Base-by-base conservation (phyloP, 1,139 yeast species). In the Kodamaea derodonti region DNA sequence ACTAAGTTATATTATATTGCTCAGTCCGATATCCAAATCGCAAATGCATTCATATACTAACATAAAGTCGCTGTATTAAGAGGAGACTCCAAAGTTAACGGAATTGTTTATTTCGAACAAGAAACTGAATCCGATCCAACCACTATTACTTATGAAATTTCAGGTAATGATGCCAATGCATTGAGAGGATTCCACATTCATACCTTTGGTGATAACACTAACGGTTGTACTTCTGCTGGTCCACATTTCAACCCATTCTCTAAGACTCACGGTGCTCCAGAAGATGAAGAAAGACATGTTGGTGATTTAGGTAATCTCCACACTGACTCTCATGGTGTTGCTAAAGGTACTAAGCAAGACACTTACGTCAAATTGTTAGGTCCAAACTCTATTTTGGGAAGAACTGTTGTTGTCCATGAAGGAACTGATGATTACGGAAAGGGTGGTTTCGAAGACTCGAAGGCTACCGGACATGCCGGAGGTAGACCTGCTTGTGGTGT, bases 401-500 rank as follows among this genome's bases (percentile, higher is more conserved):
- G 98, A 78, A 83, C 97, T 47, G 92, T 92, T 46, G 97, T 92
- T 53, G 83, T 92, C 47, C 98, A 92, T 69, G 88, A 78, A 44
- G 98, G 97, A 55, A 73, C 79, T 51, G 98, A 92, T 61, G 98
- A 92, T 62, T 82, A 87, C 60, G 98, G 98, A 60, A 83, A 85
- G 75, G 97, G 97, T 63, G 96, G 92, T 40, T 81, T 82, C 61
- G 84, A 85, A 46, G 97, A 90, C 67, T 87, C 97, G 45, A 76
- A 84, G 71, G 87, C 85, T 73, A 92, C 97, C 49, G 98, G 98
- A 70, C 90, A 92, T 60, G 97, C 98, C 43, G 97, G 98, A 62
- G 92, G 84, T 52, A 87, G 98, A 80, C 90, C 95, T 49, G 98
- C 98, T 47, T 92, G 98, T 73, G 97, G 98, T 74, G 97, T 92